Evolutionary conservation across 208 protist genomes (phyloP), one percentile per base, ranked within the genome.

Genomic region (Trypanosoma platydactyli): DNA sequence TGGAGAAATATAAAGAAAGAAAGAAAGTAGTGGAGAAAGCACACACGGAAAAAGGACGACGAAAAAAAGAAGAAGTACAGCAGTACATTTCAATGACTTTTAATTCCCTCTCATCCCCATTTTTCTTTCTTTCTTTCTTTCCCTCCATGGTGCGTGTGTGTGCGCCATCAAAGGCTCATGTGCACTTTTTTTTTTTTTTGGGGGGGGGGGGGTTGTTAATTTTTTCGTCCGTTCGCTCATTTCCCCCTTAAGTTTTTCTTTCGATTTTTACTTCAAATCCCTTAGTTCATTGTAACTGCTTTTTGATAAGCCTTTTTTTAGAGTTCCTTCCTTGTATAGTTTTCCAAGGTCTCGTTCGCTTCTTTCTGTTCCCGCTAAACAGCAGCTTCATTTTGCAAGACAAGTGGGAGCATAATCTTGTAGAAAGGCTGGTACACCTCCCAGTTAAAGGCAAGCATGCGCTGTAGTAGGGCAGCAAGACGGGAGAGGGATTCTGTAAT

Each of bases 401-500:
- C 15, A 20, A 61, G 35, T 11, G 71, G 65, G 9, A 84, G 29
- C n/a, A 93, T 49, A 41, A 79, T 61, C 13, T 71, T 65, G 61
- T 93, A 91, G 50, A 71, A 82, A 0, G 77, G 80, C 22, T 68
- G 42, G 70, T 93, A 93, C 53, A 93, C 82, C 60, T 91, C 84
- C 82, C 84, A 89, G 62, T 93, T 80, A 66, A 93, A 91, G 13
- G 62, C 13, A 42, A 93, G 67, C 61, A 73, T 71, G 46, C 55
- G 63, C 15, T 75, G 68, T 59, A 93, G 60, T 27, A 80, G n/a
- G 35, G 72, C 55, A 40, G 76, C 63, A 2, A 77, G 24, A n/a
- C 66, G 52, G 40, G 65, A 54, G 4, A 89, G 42, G 5, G 81
- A 68, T 24, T 80, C 76, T 24, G 82, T 89, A 55, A 93, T 80